phyloP scores from a whole-genome alignment of 2,329 filamentous ascomycete genomes.

The Exserohilum rostratum region DNA sequence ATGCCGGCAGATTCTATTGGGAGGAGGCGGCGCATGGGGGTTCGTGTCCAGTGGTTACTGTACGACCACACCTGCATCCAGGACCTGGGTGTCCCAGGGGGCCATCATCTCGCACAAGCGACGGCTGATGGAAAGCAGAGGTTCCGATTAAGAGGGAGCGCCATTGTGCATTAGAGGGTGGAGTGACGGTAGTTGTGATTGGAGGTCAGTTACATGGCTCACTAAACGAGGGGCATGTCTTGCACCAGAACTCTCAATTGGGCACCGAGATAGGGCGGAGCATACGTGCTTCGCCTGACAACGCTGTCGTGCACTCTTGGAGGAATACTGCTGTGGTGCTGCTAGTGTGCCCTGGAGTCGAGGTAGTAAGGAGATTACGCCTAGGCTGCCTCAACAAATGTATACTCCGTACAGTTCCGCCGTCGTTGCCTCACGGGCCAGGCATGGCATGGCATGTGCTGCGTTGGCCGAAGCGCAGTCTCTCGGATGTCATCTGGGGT shows the following conservation, averaged over 20 bases:
- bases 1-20: slow-evolving; percentile 3
- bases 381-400: slow-evolving; percentile 28
- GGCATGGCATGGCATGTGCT: slow-evolving; percentile 8
- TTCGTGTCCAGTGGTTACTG: slow-evolving; percentile 20
- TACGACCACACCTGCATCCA: slow-evolving; percentile 36
- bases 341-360: slow-evolving; percentile 10
- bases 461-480: slow-evolving; percentile 11
- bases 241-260: slow-evolving; percentile 23
- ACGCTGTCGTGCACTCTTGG: slow-evolving; percentile 10
- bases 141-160: slow-evolving; percentile 25
- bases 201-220: slow-evolving; percentile 22
- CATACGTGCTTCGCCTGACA: slow-evolving; percentile 14
- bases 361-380: slow-evolving; percentile 16
- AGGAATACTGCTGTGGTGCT: slow-evolving; percentile 9
- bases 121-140: slow-evolving; percentile 28
- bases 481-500: slow-evolving; percentile 8
- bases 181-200: slow-evolving; percentile 24
- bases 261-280: slow-evolving; percentile 33
- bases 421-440: slow-evolving; percentile 11
- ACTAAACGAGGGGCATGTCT: slow-evolving; percentile 35
- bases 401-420: slow-evolving; percentile 8
- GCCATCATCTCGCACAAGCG: slow-evolving; percentile 21
- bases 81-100: slow-evolving; percentile 22
- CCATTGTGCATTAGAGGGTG: slow-evolving; percentile 19
- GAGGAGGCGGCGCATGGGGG: slow-evolving; percentile 24